phyloP scores from a whole-genome alignment of 2,329 filamentous ascomycete species.

The Microdochium trichocladiopsis region DNA sequence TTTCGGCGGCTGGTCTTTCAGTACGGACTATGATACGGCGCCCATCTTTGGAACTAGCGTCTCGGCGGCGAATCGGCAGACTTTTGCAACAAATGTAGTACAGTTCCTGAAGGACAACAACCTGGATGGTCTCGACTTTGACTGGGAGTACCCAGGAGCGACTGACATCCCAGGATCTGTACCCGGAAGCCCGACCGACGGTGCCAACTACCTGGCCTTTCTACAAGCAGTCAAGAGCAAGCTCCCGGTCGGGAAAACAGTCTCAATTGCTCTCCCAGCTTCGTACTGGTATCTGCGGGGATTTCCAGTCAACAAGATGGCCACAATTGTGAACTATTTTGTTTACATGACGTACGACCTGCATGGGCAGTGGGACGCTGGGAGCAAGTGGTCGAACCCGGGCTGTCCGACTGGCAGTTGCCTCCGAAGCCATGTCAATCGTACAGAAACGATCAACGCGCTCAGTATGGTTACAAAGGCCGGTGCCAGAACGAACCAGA shows the following conservation, averaged over 20 bases:
- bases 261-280: not conserved
- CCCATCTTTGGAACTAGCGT: conserved; percentile 23
- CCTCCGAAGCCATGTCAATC: not conserved
- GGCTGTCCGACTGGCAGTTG: not conserved
- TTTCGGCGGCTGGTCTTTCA: conserved; percentile 33
- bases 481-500: not conserved
- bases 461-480: not conserved
- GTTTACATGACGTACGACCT: not conserved
- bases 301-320: not conserved
- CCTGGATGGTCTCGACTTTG: conserved; percentile 9
- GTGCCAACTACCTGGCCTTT: not conserved
- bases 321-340: not conserved
- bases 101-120: conserved; percentile 7
- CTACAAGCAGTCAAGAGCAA: not conserved
- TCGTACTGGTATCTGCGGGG: not conserved
- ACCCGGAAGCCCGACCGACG: not conserved
- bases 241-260: not conserved
- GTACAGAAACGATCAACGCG: not conserved
- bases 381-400: not conserved
- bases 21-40: conserved; percentile 20
- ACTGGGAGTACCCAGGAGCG: conserved; percentile 7
- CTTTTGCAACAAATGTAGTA: conserved; percentile 2
- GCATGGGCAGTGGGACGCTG: not conserved
- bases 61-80: conserved; percentile 16
- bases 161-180: not conserved